A percentile compares a stretch with the other conserved stretches of the same genome.
phyloP scores from a whole-genome alignment of 371 early-diverging fungal species.

The Lichtheimia hyalospora region DNA sequence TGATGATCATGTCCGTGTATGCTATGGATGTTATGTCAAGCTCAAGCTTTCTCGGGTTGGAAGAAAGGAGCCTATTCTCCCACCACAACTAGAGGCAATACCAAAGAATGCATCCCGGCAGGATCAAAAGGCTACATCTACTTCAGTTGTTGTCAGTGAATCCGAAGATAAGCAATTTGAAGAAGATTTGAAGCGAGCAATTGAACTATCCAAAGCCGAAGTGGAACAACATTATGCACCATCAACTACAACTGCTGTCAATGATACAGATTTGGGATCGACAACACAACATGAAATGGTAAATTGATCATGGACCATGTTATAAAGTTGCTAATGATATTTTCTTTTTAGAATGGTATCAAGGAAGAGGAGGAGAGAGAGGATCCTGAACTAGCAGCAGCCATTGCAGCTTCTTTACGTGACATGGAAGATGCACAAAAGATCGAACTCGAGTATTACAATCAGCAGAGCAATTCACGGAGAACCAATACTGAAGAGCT shows the following conservation, averaged over 20 bases:
- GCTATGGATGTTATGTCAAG: conserved; percentile 84
- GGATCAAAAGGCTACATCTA: conserved; percentile 7
- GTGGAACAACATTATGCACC: conserved; percentile 43
- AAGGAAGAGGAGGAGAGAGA: conserved; percentile 54
- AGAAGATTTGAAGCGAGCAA: conserved; percentile 85
- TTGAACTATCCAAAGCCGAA: conserved; percentile 82
- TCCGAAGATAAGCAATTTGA: conserved; percentile 59
- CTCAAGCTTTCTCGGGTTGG: conserved; percentile 48
- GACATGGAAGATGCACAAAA: conserved; percentile 48
- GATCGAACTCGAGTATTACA: conserved; percentile 8
- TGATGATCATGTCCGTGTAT: conserved; percentile 88
- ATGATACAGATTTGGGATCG: neutral
- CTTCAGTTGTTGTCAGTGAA: neutral
- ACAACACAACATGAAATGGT: conserved; percentile 12
- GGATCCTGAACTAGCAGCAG: conserved; percentile 86
- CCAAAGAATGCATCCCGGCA: conserved; percentile 6
- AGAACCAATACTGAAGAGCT: conserved; percentile 31
- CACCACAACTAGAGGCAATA: conserved; percentile 9
- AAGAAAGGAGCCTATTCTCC: conserved; percentile 8
- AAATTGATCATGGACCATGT: too few relatives aligned
- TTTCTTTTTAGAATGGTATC: too few relatives aligned
- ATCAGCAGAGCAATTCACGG: neutral
- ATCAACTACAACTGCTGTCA: conserved; percentile 13
- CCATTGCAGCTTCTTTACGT: conserved; percentile 88
- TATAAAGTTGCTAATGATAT: too few relatives aligned